Conservation (phyloP, 257 asterid genomes). For the Forsythia suspensa region DNA sequence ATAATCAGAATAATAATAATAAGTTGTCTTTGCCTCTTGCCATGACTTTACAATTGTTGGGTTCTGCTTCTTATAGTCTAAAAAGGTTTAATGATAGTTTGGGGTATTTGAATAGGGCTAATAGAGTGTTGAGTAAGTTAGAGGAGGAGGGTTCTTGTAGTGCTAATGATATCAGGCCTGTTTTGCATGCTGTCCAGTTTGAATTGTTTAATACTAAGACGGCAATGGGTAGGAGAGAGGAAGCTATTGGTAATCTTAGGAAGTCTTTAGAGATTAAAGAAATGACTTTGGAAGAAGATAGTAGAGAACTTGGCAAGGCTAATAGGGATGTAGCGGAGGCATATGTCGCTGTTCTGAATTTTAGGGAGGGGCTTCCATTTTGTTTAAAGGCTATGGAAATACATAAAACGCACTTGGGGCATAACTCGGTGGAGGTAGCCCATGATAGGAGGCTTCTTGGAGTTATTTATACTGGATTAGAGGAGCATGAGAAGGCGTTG, state of each 20-base stretch:
- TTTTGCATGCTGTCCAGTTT: slow-evolving; percentile 71
- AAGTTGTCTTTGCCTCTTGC: slow-evolving; percentile 71
- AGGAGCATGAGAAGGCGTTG: slow-evolving; percentile 76
- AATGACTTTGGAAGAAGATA: slow-evolving; percentile 57
- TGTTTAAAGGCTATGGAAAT: slow-evolving; percentile 88
- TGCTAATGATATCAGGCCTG: slow-evolving; percentile 56
- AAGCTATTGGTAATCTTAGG: slow-evolving; percentile 75
- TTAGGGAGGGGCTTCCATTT: slow-evolving; percentile 70
- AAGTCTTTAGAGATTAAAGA: slow-evolving; percentile 81
- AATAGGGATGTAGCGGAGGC: slow-evolving; percentile 89
- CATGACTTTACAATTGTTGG: slow-evolving; percentile 84
- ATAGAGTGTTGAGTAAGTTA: slow-evolving; percentile 58
- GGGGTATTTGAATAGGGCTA: slow-evolving; percentile 81
- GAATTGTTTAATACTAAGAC: slow-evolving; percentile 84
- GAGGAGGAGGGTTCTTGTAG: slow-evolving; percentile 46
- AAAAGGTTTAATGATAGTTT: slow-evolving; percentile 82
- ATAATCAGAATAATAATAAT: slow-evolving; percentile 31
- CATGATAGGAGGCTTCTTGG: slow-evolving; percentile 84
- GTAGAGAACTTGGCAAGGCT: slow-evolving; percentile 83
- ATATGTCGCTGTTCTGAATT: slow-evolving; percentile 69
- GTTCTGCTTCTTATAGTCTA: slow-evolving; percentile 61
- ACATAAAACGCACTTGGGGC: slow-evolving; percentile 60
- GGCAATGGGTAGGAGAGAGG: slow-evolving; percentile 90
- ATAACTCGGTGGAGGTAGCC: slow-evolving; percentile 87
- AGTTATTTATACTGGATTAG: slow-evolving; percentile 82